phyloP scores from a whole-genome alignment of 257 asterid species.

The Capsicum rhomboideum region DNA sequence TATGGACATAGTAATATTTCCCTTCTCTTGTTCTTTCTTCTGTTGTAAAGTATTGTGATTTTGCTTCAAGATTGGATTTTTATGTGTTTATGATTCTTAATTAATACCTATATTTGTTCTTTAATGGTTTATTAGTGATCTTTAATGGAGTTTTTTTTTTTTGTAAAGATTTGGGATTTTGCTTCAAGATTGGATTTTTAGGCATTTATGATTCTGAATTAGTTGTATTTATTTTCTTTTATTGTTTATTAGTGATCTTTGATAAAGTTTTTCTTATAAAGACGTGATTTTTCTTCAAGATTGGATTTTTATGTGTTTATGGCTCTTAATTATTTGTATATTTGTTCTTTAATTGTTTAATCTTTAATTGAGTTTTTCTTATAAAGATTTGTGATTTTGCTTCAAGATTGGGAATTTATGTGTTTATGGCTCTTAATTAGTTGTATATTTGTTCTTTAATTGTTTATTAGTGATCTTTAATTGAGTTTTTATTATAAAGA shows the following conservation, averaged over 20 bases:
- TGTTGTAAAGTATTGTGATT: background rate
- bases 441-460: background rate
- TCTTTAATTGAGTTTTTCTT: too few species aligned
- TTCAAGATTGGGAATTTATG: background rate
- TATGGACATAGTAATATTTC: background rate
- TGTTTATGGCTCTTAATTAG: background rate
- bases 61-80: slow-evolving; percentile 1
- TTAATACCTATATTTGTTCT: background rate
- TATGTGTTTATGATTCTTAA: background rate
- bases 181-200: background rate
- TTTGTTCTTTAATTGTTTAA: background rate
- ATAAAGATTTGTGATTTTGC: background rate
- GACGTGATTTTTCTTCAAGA: background rate
- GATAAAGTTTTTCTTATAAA: background rate
- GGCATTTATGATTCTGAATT: background rate
- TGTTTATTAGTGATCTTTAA: background rate
- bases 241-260: background rate
- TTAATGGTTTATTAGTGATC: background rate
- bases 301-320: background rate
- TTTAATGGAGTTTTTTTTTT: background rate
- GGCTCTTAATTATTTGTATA: background rate
- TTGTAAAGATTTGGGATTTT: background rate
- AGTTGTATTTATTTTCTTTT: background rate
- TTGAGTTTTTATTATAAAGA: background rate
- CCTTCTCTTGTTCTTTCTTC: background rate